These are phyloP conservation scores for Diaporthe batatas DNA, from an alignment of 2,329 filamentous ascomycete genomes.

Conservation along the genomic window DNA sequence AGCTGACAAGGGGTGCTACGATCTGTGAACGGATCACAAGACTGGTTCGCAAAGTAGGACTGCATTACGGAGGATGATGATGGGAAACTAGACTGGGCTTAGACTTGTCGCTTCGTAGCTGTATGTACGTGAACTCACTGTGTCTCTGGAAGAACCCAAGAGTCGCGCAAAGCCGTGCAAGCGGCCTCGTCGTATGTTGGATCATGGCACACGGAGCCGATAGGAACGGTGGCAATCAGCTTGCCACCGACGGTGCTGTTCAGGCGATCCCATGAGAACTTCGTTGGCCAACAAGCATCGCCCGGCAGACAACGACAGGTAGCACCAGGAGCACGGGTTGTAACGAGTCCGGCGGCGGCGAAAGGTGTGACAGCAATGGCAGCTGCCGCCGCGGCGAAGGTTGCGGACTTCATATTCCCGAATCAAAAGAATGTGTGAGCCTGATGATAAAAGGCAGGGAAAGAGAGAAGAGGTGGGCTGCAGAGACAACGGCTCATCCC, in stretches of 20 bases:
- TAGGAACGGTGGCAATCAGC: constrained; percentile 62
- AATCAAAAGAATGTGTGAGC: constrained; percentile 19
- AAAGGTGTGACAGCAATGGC: constrained; percentile 15
- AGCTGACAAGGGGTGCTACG: constrained; percentile 50
- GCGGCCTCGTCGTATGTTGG: constrained; percentile 53
- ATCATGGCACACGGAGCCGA: constrained; percentile 61
- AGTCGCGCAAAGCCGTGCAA: constrained; percentile 52
- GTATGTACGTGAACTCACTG: constrained; percentile 48
- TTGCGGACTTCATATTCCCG: constrained; percentile 1
- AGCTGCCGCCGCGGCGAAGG: constrained; percentile 8
- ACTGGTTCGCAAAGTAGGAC: constrained; percentile 49
- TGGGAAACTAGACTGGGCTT: constrained; percentile 41
- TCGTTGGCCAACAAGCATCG: constrained; percentile 63
- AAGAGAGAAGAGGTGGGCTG: not conserved
- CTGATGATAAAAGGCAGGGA: not conserved
- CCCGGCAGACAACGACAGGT: constrained; percentile 43
- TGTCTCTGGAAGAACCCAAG: constrained; percentile 54
- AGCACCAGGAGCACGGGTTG: not conserved
- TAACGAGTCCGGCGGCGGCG: constrained; percentile 10
- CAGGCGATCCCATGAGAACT: constrained; percentile 57
- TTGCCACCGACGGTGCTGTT: constrained; percentile 63
- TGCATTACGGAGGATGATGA: constrained; percentile 48
- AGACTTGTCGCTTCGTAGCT: not conserved
- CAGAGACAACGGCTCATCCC: constrained; percentile 18
- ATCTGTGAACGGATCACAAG: constrained; percentile 43